Base-by-base conservation (phyloP, 1,139 yeast genomes). In the Protomyces macrosporus region DNA sequence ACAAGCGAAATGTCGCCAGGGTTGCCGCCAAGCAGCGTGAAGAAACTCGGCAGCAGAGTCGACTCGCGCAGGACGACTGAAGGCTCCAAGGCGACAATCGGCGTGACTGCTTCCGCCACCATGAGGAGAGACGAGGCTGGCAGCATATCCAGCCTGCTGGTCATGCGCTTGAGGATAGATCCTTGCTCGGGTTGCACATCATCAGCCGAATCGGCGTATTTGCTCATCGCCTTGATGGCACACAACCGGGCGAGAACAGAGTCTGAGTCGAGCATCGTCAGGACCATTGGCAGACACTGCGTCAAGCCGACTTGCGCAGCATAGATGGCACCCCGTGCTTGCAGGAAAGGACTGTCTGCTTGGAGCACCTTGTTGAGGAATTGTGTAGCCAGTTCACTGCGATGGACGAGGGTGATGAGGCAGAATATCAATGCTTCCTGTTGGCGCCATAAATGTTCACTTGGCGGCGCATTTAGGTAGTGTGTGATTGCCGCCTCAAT, bases 1-100 rank as follows among this genome's bases (percentile, higher is more conserved):
- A 53, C 61, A 9, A 65, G 51, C 35, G 61, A 65, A 2, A 66
- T 67, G 45, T 65, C 67, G n/a, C 65, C 65, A n/a, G 65, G 65
- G 42, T 55, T 65, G 12, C 54, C 55, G 10, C 62, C 59, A 30
- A 60, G 40, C n/a, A 65, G n/a, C 6, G 55, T 52, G 59, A 65
- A 65, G 33, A 65, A 53, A 23, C 62, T 45, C 10, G 67, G 63
- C 35, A 65, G 40, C 23, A 66, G 51, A 10, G 35, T 55, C 10
- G 56, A 53, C n/a, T 53, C n/a, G 1, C 57, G 53, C 9, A 58
- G 42, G 14, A 56, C 58, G n/a, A 55, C 50, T 32, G 54, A 48
- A 14, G 52, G 48, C 12, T 65, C 63, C 9, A 65, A 45, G 37
- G 37, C 53, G n/a, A 65, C 39, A 23, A 53, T 40, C 6, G 65